Conservation (phyloP, 2,329 filamentous ascomycete genomes). For the Cryphonectria parasitica region DNA sequence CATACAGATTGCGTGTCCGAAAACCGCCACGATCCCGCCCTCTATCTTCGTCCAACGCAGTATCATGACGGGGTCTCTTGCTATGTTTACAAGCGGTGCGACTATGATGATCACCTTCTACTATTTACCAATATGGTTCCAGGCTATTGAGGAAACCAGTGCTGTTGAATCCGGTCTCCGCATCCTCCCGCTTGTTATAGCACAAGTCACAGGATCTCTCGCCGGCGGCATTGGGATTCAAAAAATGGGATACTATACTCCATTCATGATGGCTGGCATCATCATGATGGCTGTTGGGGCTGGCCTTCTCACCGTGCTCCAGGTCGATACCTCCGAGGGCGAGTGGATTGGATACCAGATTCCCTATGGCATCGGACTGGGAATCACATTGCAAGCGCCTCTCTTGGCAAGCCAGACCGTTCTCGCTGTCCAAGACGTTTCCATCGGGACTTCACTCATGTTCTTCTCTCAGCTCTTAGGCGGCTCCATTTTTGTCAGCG, state of each 20-base stretch:
- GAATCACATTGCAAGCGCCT: not conserved
- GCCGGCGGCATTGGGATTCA: conserved; percentile 37
- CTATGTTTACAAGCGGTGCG: conserved; percentile 40
- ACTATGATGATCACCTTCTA: conserved; percentile 39
- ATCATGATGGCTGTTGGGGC: too few species aligned
- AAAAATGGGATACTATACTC: not conserved
- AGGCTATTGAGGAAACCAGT: conserved; percentile 38
- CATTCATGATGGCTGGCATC: conserved; percentile 33
- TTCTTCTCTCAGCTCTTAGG: not conserved
- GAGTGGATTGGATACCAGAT: conserved; percentile 25
- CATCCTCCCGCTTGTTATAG: conserved; percentile 45
- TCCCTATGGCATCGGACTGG: conserved; percentile 9
- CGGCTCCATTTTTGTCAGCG: not conserved
- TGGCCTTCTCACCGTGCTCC: too few species aligned
- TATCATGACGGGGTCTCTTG: conserved; percentile 40
- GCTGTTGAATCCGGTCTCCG: conserved; percentile 44
- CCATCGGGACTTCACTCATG: not conserved
- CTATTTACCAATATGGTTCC: conserved; percentile 41
- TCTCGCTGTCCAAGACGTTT: not conserved
- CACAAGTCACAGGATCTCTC: conserved; percentile 43
- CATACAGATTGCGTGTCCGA: not conserved
- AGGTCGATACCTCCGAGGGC: too few species aligned
- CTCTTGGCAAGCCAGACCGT: conserved; percentile 3
- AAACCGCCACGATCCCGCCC: conserved; percentile 42
- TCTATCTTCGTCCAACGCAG: conserved; percentile 45